Percentiles rank a stretch among this genome's conserved stretches.
Evolutionary conservation across 2,329 filamentous ascomycete genomes (phyloP).

Genomic region (Mycosphaerelloides madeirae): DNA sequence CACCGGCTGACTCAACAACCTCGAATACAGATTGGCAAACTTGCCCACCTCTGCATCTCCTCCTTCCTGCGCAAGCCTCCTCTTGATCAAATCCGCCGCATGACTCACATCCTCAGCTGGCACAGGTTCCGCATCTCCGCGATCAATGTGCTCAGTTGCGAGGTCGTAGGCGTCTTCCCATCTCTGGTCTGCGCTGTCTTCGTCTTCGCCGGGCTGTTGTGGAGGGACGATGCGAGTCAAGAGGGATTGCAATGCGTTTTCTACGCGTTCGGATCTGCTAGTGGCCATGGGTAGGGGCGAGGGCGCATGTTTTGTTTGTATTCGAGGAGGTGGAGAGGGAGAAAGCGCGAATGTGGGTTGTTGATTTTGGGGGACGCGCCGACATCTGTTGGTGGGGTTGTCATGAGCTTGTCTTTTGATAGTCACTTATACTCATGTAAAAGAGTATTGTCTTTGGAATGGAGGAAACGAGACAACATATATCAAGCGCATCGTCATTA

Average conservation of each 20-base stretch:
- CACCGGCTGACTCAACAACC: conserved; percentile 83
- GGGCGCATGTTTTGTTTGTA: conserved; percentile 2
- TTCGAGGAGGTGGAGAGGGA: neutral
- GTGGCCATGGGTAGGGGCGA: neutral
- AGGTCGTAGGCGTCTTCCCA: conserved; percentile 58
- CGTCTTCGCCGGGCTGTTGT: conserved; percentile 57
- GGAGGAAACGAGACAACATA: too few relatives aligned
- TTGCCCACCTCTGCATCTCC: conserved; percentile 67
- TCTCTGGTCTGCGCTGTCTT: conserved; percentile 63
- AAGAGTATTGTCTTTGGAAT: too few relatives aligned
- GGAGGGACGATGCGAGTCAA: conserved; percentile 68
- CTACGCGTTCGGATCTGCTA: conserved; percentile 57
- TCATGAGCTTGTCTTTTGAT: conserved; percentile 4
- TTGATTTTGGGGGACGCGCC: conserved; percentile 1
- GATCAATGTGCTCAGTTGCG: conserved; percentile 45
- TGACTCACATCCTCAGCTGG: conserved; percentile 73
- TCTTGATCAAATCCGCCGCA: conserved; percentile 86
- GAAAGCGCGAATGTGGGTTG: conserved; percentile 2
- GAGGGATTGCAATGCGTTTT: conserved; percentile 73
- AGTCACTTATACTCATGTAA: too few relatives aligned
- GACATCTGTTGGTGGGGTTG: conserved; percentile 4
- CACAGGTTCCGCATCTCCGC: conserved; percentile 44
- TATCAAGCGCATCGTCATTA: too few relatives aligned
- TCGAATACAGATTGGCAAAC: conserved; percentile 86
- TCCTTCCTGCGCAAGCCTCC: conserved; percentile 68